These are phyloP conservation scores for Colletotrichum eremochloae DNA, from an alignment of 2,329 filamentous ascomycete species.

Conservation along the genomic window DNA sequence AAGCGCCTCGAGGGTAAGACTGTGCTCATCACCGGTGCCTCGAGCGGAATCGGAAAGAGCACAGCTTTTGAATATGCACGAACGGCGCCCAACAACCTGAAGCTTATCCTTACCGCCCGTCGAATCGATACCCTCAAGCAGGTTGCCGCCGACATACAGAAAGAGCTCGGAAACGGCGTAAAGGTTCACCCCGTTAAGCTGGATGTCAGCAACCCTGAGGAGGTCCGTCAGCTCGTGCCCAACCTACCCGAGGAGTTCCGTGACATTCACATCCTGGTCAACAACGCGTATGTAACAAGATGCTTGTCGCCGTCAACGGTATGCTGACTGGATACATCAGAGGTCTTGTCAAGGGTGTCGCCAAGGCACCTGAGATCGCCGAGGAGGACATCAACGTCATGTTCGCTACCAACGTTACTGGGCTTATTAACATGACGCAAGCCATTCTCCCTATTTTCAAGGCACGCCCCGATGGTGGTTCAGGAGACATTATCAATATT, in stretches of 20 bases:
- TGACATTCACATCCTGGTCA: constrained; percentile 89
- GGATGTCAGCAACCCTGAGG: constrained; percentile 85
- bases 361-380: constrained; percentile 85
- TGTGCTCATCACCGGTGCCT: constrained; percentile 90
- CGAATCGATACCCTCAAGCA: constrained; percentile 83
- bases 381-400: constrained; percentile 87
- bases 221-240: constrained; percentile 79
- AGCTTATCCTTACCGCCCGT: constrained; percentile 90
- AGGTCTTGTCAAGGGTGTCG: constrained; percentile 90
- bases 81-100: constrained; percentile 82
- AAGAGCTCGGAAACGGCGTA: constrained; percentile 83
- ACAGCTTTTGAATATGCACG: constrained; percentile 94
- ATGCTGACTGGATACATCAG: constrained; percentile 57
- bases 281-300: constrained; percentile 85
- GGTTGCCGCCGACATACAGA: constrained; percentile 80
- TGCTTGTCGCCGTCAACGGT: background rate
- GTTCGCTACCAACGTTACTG: constrained; percentile 94
- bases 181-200: constrained; percentile 86
- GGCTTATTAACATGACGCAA: constrained; percentile 97
- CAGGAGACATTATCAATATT: constrained; percentile 95
- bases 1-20: constrained; percentile 95
- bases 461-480: constrained; percentile 78
- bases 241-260: constrained; percentile 84
- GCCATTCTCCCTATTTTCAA: constrained; percentile 87
- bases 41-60: constrained; percentile 87